Percentiles rank a stretch among this genome's conserved stretches.
These are phyloP conservation scores for Aspergillus chevalieri DNA, from an alignment of 2,329 filamentous ascomycete species.

Conservation along the genomic window DNA sequence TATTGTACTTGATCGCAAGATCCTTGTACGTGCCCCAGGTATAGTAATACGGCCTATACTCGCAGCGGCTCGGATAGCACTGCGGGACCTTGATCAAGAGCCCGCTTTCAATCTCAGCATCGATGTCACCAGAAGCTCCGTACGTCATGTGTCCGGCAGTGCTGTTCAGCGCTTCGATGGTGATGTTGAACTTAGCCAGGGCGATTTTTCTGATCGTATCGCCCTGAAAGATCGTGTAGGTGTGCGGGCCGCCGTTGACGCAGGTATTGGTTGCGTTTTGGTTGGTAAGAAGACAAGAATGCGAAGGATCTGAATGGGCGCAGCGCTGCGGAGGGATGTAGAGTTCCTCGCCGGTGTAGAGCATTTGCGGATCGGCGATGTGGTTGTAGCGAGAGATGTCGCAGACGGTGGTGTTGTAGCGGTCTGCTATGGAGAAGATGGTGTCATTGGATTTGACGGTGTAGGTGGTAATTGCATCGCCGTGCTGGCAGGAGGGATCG, in stretches of 20 bases:
- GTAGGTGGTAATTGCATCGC: not conserved
- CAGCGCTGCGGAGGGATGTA: slow-evolving; percentile 5
- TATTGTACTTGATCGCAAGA: slow-evolving; percentile 7
- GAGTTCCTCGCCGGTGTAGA: slow-evolving; percentile 1
- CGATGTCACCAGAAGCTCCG: not conserved
- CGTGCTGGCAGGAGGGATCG: not conserved
- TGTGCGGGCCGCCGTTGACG: slow-evolving; percentile 4
- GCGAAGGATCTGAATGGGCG: not conserved
- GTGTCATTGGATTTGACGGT: slow-evolving; percentile 5
- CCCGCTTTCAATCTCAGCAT: not conserved
- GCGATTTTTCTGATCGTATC: slow-evolving; percentile 7
- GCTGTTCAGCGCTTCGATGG: not conserved
- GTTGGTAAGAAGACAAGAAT: slow-evolving; percentile 2
- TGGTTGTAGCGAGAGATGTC: slow-evolving; percentile 4
- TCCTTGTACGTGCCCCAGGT: slow-evolving; percentile 10
- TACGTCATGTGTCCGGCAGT: not conserved
- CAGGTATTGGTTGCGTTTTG: slow-evolving; percentile 4
- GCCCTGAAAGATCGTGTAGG: slow-evolving; percentile 5
- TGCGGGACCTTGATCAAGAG: slow-evolving; percentile 7
- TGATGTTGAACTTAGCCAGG: slow-evolving; percentile 5
- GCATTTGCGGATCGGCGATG: slow-evolving; percentile 4
- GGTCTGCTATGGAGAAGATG: slow-evolving; percentile 4
- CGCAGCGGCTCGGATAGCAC: slow-evolving; percentile 7
- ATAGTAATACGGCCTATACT: slow-evolving; percentile 4
- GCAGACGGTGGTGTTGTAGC: slow-evolving; percentile 3